phyloP scores from a whole-genome alignment of 2,329 filamentous ascomycete species.

The Ilyonectria sp. region DNA sequence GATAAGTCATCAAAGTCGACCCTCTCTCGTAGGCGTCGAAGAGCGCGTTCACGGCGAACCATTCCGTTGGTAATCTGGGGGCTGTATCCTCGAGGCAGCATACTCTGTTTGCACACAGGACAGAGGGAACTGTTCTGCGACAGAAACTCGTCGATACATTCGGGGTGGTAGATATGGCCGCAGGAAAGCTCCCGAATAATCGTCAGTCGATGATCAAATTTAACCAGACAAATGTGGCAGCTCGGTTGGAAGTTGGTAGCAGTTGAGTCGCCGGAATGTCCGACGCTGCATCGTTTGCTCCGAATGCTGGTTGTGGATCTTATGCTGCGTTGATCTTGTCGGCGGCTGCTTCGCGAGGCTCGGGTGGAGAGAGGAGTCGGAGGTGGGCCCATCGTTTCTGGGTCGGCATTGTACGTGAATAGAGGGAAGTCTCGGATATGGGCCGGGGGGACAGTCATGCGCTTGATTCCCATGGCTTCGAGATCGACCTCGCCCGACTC shows the following conservation, averaged over 20 bases:
- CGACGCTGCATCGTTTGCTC: conserved; percentile 57
- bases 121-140: conserved; percentile 86
- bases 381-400: conserved; percentile 56
- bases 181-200: conserved; percentile 90
- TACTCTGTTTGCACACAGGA: conserved; percentile 89
- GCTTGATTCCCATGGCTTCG: conserved; percentile 87
- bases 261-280: conserved; percentile 53
- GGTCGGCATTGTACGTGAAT: conserved; percentile 79
- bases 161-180: conserved; percentile 92
- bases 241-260: conserved; percentile 80
- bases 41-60: conserved; percentile 84
- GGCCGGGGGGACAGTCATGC: conserved; percentile 80
- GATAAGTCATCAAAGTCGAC: conserved; percentile 60
- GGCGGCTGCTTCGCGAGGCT: conserved; percentile 50
- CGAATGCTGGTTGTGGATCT: conserved; percentile 51
- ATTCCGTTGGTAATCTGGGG: conserved; percentile 86
- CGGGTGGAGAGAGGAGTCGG: conserved; percentile 55
- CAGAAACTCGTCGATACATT: conserved; percentile 91
- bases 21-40: conserved; percentile 72
- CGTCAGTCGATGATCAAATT: conserved; percentile 79
- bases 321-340: conserved; percentile 49
- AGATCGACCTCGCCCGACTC: conserved; percentile 86
- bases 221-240: conserved; percentile 92
- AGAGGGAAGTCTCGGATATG: conserved; percentile 83
- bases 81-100: conserved; percentile 78